Evolutionary conservation across 2,329 filamentous ascomycete genomes (phyloP).

Genomic region (Domatiomyces catenatus): DNA sequence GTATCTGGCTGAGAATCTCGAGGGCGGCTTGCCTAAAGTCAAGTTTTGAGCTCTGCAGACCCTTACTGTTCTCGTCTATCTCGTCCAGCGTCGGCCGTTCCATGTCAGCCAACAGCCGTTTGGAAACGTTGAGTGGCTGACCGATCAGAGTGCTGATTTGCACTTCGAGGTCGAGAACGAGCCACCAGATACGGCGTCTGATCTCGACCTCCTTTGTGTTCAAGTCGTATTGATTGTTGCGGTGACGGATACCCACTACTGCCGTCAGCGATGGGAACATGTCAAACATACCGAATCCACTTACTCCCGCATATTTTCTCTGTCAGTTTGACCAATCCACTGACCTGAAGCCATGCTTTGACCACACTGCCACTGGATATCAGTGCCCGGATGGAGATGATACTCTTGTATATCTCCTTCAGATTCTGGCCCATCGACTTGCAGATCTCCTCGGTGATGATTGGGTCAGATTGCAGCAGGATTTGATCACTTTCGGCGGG

Average conservation of each 20-base stretch:
- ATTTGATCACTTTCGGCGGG: not conserved
- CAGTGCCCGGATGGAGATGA: slow-evolving; percentile 1
- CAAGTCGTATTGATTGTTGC: not conserved
- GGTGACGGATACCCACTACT: slow-evolving; percentile 5
- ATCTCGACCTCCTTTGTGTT: slow-evolving; percentile 1
- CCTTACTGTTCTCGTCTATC: not conserved
- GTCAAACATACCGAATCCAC: not conserved
- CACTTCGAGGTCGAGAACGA: slow-evolving; percentile 8
- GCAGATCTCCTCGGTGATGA: not conserved
- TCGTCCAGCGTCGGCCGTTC: not conserved
- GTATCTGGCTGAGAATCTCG: not conserved
- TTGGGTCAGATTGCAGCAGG: not conserved
- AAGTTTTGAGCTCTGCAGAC: not conserved
- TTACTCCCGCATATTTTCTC: slow-evolving; percentile 8
- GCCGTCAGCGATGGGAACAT: not conserved
- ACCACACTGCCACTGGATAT: slow-evolving; percentile 6
- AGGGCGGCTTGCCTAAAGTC: not conserved
- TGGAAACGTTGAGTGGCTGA: slow-evolving; percentile 2
- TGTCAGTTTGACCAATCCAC: slow-evolving; percentile 7
- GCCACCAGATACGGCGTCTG: slow-evolving; percentile 11
- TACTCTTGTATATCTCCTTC: not conserved
- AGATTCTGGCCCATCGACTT: not conserved
- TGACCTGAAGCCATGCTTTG: slow-evolving; percentile 8
- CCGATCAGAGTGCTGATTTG: slow-evolving; percentile 11
- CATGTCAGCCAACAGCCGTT: not conserved